Evolutionary conservation across 805 yeast species (phyloP), one percentile per base, ranked within the genome.

Genomic region (Candida sphagnicola): DNA sequence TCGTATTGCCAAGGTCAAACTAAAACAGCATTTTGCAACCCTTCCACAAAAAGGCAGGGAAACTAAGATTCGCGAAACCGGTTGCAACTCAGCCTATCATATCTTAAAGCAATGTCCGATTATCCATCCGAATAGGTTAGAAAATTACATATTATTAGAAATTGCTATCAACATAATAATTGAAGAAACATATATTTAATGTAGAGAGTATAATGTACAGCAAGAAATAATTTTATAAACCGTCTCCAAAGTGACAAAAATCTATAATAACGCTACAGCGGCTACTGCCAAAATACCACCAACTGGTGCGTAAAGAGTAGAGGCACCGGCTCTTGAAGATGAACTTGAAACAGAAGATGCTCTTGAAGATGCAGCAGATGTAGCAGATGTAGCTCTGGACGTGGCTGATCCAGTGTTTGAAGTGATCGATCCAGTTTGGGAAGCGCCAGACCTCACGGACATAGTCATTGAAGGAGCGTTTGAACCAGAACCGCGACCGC

Each of bases 271-370:
- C 25, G 64, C 62, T 39, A 64, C 42, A 17, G 65, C 70, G 38
- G 51, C 47, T 8, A 59, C 63, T 13, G 66, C 70, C n/a, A 65
- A 23, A 8, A 54, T 35, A 25, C 61, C 64, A 24, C 70, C 66
- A 8, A 49, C 54, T 29, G 69, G 65, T 17, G 51, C 57, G 34
- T 41, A 42, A 11, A 40, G 32, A 12, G 36, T 32, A 12, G 46
- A 37, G 16, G 38, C 40, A 30, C 35, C 37, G 26, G n/a, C 29
- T 11, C 8, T 24, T 14, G 35, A 21, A 4, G 33, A 23, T 31
- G 35, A 35, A 5, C 28, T 14, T 17, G 39, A 15, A 19, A 19
- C n/a, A n/a, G 28, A 23, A 13, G 38, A 35, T 5, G 31, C 18
- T 4, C 35, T 4, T 8, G 40, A 30, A 15, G 46, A 30, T 18